phyloP scores from a whole-genome alignment of 23 red algal genomes.

The Chondrus crispus region DNA sequence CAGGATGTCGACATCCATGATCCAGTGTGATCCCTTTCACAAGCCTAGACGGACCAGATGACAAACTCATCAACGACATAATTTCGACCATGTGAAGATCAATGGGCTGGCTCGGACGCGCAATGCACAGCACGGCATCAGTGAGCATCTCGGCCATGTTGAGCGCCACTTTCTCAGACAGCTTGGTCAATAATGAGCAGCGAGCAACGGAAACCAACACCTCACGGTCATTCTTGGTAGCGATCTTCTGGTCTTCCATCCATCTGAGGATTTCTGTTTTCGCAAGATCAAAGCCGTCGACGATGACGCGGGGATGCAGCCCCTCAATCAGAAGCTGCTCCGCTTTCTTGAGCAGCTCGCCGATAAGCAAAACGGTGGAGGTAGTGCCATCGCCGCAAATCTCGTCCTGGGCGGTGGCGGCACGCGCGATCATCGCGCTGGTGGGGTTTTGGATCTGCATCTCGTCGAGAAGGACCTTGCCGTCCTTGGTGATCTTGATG shows the following conservation, averaged over 20 bases:
- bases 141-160: constrained; percentile 83
- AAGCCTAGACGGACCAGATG: constrained; percentile 69
- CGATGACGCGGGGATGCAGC: constrained; percentile 85
- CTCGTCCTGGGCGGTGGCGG: constrained; percentile 96
- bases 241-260: constrained; percentile 79
- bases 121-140: constrained; percentile 89
- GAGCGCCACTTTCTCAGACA: constrained; percentile 55
- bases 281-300: constrained; percentile 93
- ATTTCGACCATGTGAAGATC: constrained; percentile 99
- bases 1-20: constrained; percentile 95
- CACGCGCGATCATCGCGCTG: constrained; percentile 88
- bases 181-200: constrained; percentile 85
- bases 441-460: constrained; percentile 99
- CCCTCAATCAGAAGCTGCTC: constrained; percentile 93
- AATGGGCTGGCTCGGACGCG: constrained; percentile 68
- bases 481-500: constrained; percentile 98
- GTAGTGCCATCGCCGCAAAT: constrained; percentile 96
- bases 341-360: constrained; percentile 93
- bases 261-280: constrained; percentile 72
- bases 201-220: constrained; percentile 75
- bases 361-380: constrained; percentile 85
- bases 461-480: constrained; percentile 91
- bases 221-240: constrained; percentile 72
- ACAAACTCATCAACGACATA: constrained; percentile 80
- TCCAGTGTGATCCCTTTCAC: constrained; percentile 92